These are phyloP conservation scores for Mallotus nudiflorus DNA, from an alignment of 345 rosid genomes.

Conservation along the genomic window DNA sequence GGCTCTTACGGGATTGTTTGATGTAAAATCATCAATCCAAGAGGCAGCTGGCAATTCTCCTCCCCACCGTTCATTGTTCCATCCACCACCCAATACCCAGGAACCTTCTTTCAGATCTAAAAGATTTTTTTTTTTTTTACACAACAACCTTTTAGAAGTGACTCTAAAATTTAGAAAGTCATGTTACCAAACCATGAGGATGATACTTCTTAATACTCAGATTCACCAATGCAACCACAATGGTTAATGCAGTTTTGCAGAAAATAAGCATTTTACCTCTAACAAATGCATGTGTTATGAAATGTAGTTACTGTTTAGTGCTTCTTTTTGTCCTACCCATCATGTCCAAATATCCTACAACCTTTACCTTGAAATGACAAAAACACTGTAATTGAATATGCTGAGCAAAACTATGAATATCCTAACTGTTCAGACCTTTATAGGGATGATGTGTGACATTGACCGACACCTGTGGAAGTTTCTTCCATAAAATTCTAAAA, in stretches of 20 bases:
- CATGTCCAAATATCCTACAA: not conserved
- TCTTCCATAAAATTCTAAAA: too few species aligned
- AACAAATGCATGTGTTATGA: not conserved
- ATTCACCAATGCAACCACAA: not conserved
- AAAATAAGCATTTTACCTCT: not conserved
- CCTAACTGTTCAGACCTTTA: not conserved
- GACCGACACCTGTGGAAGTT: too few species aligned
- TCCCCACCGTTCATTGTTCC: slow-evolving; percentile 98
- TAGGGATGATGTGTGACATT: not conserved
- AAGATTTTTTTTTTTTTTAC: not conserved
- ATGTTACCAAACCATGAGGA: not conserved
- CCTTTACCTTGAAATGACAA: not conserved
- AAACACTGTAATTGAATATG: not conserved
- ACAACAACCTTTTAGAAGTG: not conserved
- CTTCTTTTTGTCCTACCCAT: not conserved
- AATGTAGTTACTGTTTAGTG: not conserved
- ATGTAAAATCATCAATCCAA: slow-evolving; percentile 79
- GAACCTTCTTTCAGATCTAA: slow-evolving; percentile 61
- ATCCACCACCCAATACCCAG: slow-evolving; percentile 92
- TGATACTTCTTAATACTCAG: not conserved
- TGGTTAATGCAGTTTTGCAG: not conserved
- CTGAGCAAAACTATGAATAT: not conserved
- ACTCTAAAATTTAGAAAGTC: not conserved
- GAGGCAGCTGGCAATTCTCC: slow-evolving; percentile 80
- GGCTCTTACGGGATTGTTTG: slow-evolving; percentile 69